A percentile compares a stretch with the other conserved stretches of the same genome.
phyloP scores from a whole-genome alignment of 306 rosid genomes.

The Senna tora region DNA sequence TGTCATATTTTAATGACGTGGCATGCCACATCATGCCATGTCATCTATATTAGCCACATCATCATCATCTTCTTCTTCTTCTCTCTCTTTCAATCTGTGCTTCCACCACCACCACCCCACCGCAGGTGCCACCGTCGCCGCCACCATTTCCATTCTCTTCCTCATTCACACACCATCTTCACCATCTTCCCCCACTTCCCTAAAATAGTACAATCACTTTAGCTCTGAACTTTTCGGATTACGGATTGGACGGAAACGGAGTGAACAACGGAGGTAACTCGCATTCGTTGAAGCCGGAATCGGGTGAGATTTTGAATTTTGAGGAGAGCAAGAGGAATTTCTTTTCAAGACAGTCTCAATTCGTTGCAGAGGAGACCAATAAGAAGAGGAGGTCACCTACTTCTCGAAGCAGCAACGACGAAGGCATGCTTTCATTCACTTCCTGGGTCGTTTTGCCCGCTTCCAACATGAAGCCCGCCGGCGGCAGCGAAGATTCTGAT shows the following conservation, averaged over 20 bases:
- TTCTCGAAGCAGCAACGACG: slow-evolving; percentile 76
- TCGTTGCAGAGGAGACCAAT: slow-evolving; percentile 47
- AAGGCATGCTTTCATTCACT: slow-evolving; percentile 91
- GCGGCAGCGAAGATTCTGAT: slow-evolving; percentile 45
- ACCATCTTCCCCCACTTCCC: too few species aligned
- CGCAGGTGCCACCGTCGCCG: too few species aligned
- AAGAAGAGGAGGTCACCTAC: slow-evolving; percentile 73
- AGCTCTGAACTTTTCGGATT: slow-evolving; percentile 10
- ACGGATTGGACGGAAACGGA: neutral
- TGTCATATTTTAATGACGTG: too few species aligned
- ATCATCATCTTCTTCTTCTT: too few species aligned
- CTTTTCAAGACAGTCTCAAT: slow-evolving; percentile 1
- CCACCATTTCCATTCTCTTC: too few species aligned
- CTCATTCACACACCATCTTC: too few species aligned
- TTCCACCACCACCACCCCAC: too few species aligned
- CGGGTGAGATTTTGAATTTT: slow-evolving; percentile 15
- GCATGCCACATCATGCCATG: too few species aligned
- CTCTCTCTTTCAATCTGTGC: too few species aligned
- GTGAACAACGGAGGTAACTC: slow-evolving; percentile 12
- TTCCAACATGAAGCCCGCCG: slow-evolving; percentile 48
- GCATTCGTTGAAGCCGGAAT: slow-evolving; percentile 4
- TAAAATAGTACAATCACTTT: too few species aligned
- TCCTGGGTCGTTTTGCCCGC: slow-evolving; percentile 73
- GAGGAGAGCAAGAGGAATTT: neutral
- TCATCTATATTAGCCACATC: too few species aligned